Percentiles rank a stretch among this genome's conserved stretches.
phyloP scores from a whole-genome alignment of 176 grass and related monocot genomes.

The Pontederia paniculata region DNA sequence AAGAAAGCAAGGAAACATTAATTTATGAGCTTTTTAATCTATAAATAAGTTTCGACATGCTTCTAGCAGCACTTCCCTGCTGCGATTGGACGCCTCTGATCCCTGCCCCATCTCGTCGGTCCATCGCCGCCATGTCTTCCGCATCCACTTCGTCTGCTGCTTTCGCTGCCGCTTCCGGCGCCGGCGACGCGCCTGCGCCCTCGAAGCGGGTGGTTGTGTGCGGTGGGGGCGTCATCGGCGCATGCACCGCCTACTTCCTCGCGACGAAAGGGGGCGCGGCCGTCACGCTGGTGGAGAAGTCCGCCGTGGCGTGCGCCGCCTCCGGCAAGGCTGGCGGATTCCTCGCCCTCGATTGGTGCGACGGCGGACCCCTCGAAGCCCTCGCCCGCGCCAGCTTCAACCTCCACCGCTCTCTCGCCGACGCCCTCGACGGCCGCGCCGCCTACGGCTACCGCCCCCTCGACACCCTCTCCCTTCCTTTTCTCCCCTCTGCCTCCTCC shows the following conservation, averaged over 20 bases:
- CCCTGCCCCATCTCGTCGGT: background rate
- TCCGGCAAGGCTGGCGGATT: slow-evolving; percentile 83
- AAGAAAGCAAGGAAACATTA: no score
- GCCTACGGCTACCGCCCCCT: slow-evolving; percentile 65
- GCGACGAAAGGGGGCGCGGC: slow-evolving; percentile 27
- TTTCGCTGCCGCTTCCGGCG: slow-evolving; percentile 1
- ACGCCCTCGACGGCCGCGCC: slow-evolving; percentile 34
- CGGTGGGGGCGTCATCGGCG: slow-evolving; percentile 71
- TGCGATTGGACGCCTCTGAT: background rate
- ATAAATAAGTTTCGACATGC: background rate
- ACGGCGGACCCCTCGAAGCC: slow-evolving; percentile 41
- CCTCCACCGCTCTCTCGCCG: slow-evolving; percentile 58
- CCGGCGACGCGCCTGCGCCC: background rate
- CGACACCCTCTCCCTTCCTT: slow-evolving; percentile 55
- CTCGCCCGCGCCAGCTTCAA: slow-evolving; percentile 64
- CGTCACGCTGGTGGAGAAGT: slow-evolving; percentile 56
- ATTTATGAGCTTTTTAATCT: no score
- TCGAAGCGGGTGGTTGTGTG: slow-evolving; percentile 56
- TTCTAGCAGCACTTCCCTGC: background rate
- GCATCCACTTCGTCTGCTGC: background rate
- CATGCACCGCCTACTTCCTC: slow-evolving; percentile 83
- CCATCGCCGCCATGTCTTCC: slow-evolving; percentile 1
- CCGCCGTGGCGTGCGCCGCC: slow-evolving; percentile 63
- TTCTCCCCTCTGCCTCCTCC: slow-evolving; percentile 10
- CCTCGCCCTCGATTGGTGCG: slow-evolving; percentile 91